Evolutionary conservation across 2,329 filamentous ascomycete genomes (phyloP).

Genomic region (Diaporthe sp.): DNA sequence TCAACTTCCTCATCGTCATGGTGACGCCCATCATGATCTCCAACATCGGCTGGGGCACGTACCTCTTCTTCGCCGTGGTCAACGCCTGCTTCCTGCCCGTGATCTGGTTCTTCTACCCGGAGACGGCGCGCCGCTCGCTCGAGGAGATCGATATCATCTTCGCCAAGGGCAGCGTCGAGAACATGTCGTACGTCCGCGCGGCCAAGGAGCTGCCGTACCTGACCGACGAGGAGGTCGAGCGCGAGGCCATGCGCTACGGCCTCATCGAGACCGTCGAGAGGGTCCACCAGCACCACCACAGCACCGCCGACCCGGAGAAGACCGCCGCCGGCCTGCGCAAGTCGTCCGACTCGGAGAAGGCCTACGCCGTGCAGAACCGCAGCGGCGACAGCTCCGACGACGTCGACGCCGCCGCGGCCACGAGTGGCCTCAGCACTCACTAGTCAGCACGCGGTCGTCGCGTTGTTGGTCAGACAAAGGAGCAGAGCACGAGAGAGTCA

Average conservation of each 20-base stretch:
- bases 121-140: slow-evolving; percentile 67
- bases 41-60: slow-evolving; percentile 68
- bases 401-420: background rate
- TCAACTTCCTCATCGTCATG: slow-evolving; percentile 77
- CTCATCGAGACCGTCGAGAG: slow-evolving; percentile 45
- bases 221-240: slow-evolving; percentile 64
- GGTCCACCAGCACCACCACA: slow-evolving; percentile 31
- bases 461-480: too few species aligned
- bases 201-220: slow-evolving; percentile 69
- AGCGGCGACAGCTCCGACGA: slow-evolving; percentile 36
- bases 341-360: slow-evolving; percentile 38
- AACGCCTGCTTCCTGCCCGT: slow-evolving; percentile 66
- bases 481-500: background rate
- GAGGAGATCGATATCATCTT: slow-evolving; percentile 78
- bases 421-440: slow-evolving; percentile 1
- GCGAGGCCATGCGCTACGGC: slow-evolving; percentile 55
- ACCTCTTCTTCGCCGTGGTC: slow-evolving; percentile 68
- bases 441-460: background rate
- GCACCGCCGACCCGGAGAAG: slow-evolving; percentile 18
- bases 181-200: slow-evolving; percentile 71
- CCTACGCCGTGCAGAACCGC: slow-evolving; percentile 25
- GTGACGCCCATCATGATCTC: slow-evolving; percentile 75
- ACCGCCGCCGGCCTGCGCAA: slow-evolving; percentile 19
- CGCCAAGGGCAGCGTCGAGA: slow-evolving; percentile 69
- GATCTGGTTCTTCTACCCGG: slow-evolving; percentile 66